Conservation (phyloP, 768 basidiomycete species). For the Daedaleopsis nitida region DNA sequence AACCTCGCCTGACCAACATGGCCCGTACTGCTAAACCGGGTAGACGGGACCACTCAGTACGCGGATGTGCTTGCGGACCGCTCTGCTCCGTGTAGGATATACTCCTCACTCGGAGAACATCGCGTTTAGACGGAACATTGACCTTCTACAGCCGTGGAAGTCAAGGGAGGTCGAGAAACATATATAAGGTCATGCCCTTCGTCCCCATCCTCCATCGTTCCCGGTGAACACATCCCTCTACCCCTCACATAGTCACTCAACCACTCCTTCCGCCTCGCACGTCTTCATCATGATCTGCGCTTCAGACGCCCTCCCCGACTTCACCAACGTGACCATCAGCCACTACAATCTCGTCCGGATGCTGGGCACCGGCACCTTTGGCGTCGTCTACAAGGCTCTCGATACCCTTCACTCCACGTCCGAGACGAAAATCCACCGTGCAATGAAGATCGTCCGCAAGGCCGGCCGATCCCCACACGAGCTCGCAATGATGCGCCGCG, state of each 20-base stretch:
- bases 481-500: constrained; percentile 63
- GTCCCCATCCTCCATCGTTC: neutral
- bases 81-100: no score
- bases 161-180: no score
- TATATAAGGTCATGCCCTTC: no score
- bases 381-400: constrained; percentile 27
- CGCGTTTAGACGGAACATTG: no score
- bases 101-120: no score
- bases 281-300: constrained; percentile 4
- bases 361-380: constrained; percentile 27
- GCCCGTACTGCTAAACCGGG: no score
- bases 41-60: no score
- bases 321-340: constrained; percentile 13
- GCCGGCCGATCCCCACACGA: constrained; percentile 62
- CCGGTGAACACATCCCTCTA: neutral
- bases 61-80: no score
- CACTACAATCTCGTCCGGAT: constrained; percentile 21
- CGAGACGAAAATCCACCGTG: constrained; percentile 1
- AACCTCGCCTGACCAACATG: no score
- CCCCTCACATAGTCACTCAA: neutral
- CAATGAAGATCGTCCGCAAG: constrained; percentile 26
- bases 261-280: neutral
- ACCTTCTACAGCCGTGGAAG: no score
- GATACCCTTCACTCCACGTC: constrained; percentile 2
- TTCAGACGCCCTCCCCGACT: constrained; percentile 5